A percentile compares a stretch with the other conserved stretches of the same genome.
Evolutionary conservation across 331 rosid genomes (phyloP).

Genomic region (Malus hybrid): DNA sequence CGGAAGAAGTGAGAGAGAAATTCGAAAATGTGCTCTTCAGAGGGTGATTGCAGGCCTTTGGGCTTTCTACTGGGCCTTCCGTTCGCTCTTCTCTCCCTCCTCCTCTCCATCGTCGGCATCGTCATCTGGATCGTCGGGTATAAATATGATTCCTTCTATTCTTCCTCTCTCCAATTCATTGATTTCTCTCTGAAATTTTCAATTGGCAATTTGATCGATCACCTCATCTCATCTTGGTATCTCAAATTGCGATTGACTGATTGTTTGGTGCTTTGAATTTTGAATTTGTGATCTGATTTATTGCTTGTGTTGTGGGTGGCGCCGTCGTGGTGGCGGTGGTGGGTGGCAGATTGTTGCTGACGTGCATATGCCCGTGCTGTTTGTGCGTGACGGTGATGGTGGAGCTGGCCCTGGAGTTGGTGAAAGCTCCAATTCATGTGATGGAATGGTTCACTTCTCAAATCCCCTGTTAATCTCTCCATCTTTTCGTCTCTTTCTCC

Average conservation of each 20-base stretch:
- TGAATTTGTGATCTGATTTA: conserved; percentile 1
- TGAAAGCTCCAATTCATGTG: conserved; percentile 83
- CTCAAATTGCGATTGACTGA: not conserved
- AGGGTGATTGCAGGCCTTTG: conserved; percentile 94
- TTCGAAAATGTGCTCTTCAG: conserved; percentile 48
- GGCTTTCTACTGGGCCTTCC: conserved; percentile 93
- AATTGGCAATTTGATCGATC: not conserved
- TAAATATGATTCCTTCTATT: not conserved
- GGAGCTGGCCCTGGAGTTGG: conserved; percentile 58
- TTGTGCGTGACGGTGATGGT: conserved; percentile 74
- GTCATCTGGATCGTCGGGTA: conserved; percentile 88
- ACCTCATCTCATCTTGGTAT: not conserved
- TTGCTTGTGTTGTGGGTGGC: no score
- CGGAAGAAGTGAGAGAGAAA: not conserved
- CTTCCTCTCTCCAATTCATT: not conserved
- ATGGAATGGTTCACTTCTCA: conserved; percentile 87
- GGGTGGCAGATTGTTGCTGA: conserved; percentile 52
- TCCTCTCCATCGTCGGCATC: conserved; percentile 70
- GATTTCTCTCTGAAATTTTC: not conserved
- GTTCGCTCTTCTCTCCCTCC: conserved; percentile 71
- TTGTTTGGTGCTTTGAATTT: no score
- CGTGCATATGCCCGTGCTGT: conserved; percentile 90
- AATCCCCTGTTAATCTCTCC: conserved; percentile 55
- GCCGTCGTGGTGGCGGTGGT: no score
- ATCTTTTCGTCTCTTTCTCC: not conserved